These are phyloP conservation scores for Verticillium tricorpus DNA, from an alignment of 2,329 filamentous ascomycete genomes.

Conservation along the genomic window DNA sequence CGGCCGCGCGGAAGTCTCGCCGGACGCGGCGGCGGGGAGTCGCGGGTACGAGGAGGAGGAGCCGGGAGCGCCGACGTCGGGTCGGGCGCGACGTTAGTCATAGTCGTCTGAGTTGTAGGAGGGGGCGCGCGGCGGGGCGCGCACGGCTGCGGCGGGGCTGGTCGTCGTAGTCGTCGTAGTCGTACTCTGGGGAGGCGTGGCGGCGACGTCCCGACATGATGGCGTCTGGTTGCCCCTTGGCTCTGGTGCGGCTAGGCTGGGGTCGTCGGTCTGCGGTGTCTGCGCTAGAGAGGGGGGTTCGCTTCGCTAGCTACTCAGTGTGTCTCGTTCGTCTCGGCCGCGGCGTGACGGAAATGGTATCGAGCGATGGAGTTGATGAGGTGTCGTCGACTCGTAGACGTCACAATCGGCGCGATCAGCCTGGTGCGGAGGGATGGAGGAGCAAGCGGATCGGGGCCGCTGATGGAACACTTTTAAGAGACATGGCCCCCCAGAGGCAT, in stretches of 20 bases:
- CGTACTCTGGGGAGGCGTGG: constrained; percentile 1
- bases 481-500: not conserved
- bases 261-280: constrained; percentile 1
- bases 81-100: constrained; percentile 2
- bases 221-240: not conserved
- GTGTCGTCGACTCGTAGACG: not conserved
- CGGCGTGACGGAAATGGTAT: not conserved
- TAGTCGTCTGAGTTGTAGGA: constrained; percentile 1
- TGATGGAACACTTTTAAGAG: not conserved
- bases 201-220: not conserved
- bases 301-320: not conserved
- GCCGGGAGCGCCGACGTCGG: not conserved
- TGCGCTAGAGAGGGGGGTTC: not conserved
- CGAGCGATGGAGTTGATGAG: not conserved
- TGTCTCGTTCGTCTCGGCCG: not conserved
- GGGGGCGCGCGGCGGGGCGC: constrained; percentile 2
- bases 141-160: constrained; percentile 2
- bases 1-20: not conserved
- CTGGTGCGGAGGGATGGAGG: not conserved
- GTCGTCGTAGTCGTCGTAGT: constrained; percentile 3
- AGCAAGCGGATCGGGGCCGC: not conserved
- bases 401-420: not conserved
- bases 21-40: not conserved
- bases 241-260: not conserved
- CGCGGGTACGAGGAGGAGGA: not conserved